A percentile compares a stretch with the other conserved stretches of the same genome.
phyloP scores from a whole-genome alignment of 1,284 basidiomycete genomes.

The Sanguinoderma infundibulare region DNA sequence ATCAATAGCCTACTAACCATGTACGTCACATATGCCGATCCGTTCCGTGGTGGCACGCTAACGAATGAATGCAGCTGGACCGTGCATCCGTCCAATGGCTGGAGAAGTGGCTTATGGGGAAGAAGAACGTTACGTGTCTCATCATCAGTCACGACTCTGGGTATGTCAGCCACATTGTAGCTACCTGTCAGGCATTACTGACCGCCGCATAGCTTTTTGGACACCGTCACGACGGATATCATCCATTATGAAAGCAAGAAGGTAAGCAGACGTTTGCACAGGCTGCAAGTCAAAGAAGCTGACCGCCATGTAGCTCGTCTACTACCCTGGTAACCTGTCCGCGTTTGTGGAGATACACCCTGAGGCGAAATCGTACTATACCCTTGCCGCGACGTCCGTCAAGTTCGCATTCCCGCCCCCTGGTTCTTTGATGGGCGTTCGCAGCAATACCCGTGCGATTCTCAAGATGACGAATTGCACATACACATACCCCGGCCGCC shows the following conservation, averaged over 20 bases:
- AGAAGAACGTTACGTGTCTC: conserved; percentile 88
- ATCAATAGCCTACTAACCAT: conserved; percentile 86
- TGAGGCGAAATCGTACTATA: conserved; percentile 97
- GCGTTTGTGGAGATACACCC: conserved; percentile 92
- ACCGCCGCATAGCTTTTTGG: conserved; percentile 74
- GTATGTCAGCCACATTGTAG: conserved; percentile 45
- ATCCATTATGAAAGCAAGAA: conserved; percentile 98
- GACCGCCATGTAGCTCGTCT: conserved; percentile 67
- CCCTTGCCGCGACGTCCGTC: conserved; percentile 92
- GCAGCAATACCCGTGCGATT: conserved; percentile 96
- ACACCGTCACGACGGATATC: conserved; percentile 97
- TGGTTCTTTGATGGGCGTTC: conserved; percentile 96
- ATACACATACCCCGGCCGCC: conserved; percentile 92
- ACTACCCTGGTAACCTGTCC: conserved; percentile 95
- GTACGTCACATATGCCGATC: conserved; percentile 49
- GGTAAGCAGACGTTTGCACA: conserved; percentile 40
- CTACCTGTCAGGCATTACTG: conserved; percentile 11
- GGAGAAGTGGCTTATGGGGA: conserved; percentile 85
- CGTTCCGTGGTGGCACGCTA: conserved; percentile 18
- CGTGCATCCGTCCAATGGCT: conserved; percentile 93
- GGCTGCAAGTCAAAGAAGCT: not conserved
- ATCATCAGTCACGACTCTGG: conserved; percentile 98
- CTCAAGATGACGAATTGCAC: conserved; percentile 93
- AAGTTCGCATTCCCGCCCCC: conserved; percentile 98
- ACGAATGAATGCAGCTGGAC: conserved; percentile 64